Conservation (phyloP, 495 filamentous ascomycete species). For the Penicillium manginii region DNA sequence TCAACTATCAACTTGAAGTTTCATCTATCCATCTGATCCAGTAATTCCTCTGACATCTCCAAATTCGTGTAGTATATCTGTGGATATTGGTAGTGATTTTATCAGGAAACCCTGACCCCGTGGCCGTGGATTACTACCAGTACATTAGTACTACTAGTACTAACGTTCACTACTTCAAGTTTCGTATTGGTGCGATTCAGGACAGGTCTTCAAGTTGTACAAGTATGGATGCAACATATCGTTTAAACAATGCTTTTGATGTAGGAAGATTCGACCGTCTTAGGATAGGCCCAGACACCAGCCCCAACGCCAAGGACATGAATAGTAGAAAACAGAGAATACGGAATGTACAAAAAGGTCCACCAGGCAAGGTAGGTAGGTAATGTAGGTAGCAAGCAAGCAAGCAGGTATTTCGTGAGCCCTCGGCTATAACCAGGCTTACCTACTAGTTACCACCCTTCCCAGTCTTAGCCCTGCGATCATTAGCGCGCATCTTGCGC, state of each 20-base stretch:
- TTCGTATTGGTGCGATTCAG: no score
- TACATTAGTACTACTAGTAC: no score
- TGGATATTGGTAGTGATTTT: no score
- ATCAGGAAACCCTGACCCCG: no score
- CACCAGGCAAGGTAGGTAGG: background rate
- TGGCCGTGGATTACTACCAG: no score
- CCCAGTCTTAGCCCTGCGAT: conserved; percentile 57
- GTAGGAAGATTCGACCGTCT: conserved; percentile 16
- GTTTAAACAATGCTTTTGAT: conserved; percentile 32
- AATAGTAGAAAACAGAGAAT: conserved; percentile 14
- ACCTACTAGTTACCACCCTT: conserved; percentile 30
- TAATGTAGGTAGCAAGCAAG: background rate
- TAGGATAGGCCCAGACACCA: conserved; percentile 28
- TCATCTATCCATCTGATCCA: no score
- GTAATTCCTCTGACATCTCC: no score
- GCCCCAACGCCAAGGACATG: conserved; percentile 32
- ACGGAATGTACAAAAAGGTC: conserved; percentile 16
- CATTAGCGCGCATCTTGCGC: conserved; percentile 69
- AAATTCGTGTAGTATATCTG: no score
- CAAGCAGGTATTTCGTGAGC: no score
- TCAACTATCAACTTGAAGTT: background rate
- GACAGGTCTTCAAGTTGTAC: no score
- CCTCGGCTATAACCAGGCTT: no score
- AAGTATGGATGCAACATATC: background rate
- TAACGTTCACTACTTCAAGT: no score